Conservation (phyloP, 192 early-diverging fungal genomes). For the Backusella psychrophila region DNA sequence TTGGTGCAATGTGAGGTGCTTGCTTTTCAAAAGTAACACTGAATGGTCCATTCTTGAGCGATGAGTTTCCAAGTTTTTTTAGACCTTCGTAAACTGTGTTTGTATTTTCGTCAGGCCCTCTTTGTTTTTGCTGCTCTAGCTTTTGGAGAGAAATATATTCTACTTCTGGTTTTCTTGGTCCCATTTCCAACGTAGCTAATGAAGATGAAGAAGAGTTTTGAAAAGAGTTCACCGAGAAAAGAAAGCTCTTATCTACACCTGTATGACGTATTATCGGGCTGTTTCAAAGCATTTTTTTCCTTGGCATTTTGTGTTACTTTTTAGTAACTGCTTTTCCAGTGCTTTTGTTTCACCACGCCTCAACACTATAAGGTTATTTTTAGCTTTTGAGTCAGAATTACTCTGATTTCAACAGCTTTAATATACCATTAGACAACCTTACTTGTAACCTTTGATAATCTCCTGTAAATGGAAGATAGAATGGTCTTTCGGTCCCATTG, state of each 20-base stretch:
- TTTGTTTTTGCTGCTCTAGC: neutral
- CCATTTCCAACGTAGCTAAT: slow-evolving; percentile 2
- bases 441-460: too few relatives aligned
- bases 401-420: too few relatives aligned
- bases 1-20: slow-evolving; percentile 24
- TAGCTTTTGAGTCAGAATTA: too few relatives aligned
- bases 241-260: neutral
- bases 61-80: slow-evolving; percentile 24
- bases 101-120: neutral
- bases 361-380: too few relatives aligned
- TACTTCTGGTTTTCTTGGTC: slow-evolving; percentile 22
- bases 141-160: slow-evolving; percentile 15
- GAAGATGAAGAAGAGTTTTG: neutral
- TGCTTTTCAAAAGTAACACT: slow-evolving; percentile 19
- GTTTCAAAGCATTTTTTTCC: neutral
- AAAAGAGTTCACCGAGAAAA: neutral
- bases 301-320: neutral
- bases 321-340: neutral
- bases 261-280: neutral
- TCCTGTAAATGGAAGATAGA: too few relatives aligned
- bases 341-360: neutral
- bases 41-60: slow-evolving; percentile 31
- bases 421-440: too few relatives aligned
- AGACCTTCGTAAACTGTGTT: neutral
- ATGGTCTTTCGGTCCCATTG: too few relatives aligned